A percentile compares a stretch with the other conserved stretches of the same genome.
phyloP scores from a whole-genome alignment of 1,284 basidiomycete species.

The Marasmius fiardii region DNA sequence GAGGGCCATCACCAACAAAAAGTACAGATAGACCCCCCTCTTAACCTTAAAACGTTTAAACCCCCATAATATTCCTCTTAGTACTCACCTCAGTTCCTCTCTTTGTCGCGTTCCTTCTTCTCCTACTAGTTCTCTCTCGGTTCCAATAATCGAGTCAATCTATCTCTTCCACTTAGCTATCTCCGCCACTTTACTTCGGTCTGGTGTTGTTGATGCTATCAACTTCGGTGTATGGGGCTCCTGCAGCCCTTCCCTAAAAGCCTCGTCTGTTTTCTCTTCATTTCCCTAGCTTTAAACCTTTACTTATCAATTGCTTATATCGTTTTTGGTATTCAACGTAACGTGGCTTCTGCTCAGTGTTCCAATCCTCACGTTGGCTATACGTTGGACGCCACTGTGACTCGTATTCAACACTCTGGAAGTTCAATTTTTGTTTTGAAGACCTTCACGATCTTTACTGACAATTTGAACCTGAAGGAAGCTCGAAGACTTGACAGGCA shows the following conservation, averaged over 20 bases:
- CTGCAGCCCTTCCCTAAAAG: conserved; percentile 44
- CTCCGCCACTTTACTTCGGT: conserved; percentile 30
- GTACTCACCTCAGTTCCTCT: conserved; percentile 41
- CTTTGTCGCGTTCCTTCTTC: conserved; percentile 49
- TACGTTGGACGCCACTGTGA: conserved; percentile 44
- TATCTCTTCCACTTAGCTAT: conserved; percentile 48
- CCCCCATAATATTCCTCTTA: conserved; percentile 18
- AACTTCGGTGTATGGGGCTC: conserved; percentile 62
- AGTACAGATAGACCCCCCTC: too few relatives aligned
- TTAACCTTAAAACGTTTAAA: neutral
- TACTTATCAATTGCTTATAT: conserved; percentile 29
- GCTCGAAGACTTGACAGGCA: conserved; percentile 31
- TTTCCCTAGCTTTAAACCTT: conserved; percentile 14
- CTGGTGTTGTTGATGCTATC: conserved; percentile 34
- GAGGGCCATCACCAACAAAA: too few relatives aligned
- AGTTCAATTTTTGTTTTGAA: conserved; percentile 22
- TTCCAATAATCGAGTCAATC: conserved; percentile 55
- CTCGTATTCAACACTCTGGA: conserved; percentile 43
- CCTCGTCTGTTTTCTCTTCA: conserved; percentile 35
- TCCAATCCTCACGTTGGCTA: conserved; percentile 47
- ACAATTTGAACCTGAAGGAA: conserved; percentile 20
- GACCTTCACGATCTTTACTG: conserved; percentile 12
- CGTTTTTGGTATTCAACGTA: conserved; percentile 35
- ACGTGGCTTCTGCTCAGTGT: conserved; percentile 37
- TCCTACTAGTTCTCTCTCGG: conserved; percentile 56